Evolutionary conservation across 2,329 filamentous ascomycete species (phyloP).

Genomic region (Thielaviopsis populi): DNA sequence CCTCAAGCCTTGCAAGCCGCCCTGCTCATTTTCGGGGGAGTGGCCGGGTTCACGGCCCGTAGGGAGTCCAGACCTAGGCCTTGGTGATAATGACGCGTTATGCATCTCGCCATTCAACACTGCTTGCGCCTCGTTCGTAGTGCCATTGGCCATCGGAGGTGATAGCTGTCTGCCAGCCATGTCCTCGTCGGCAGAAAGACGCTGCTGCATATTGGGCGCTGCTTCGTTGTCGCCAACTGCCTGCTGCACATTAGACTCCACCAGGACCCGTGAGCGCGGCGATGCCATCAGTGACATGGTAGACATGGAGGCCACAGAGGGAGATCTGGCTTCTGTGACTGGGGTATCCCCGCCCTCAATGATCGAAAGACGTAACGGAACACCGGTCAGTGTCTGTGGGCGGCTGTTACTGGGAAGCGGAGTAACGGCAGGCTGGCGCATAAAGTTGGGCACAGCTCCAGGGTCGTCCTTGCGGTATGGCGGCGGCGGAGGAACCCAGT

Average conservation of each 20-base stretch:
- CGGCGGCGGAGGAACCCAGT: constrained; percentile 75
- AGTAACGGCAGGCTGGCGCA: constrained; percentile 34
- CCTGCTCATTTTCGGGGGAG: background rate
- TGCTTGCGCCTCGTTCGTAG: background rate
- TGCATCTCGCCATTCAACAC: background rate
- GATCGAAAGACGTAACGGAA: background rate
- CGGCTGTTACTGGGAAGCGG: constrained; percentile 22
- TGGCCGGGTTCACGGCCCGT: background rate
- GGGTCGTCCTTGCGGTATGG: constrained; percentile 57
- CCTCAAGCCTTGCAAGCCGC: background rate
- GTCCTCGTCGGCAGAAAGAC: background rate
- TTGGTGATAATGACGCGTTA: background rate
- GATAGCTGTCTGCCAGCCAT: background rate
- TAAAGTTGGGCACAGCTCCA: constrained; percentile 39
- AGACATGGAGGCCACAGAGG: background rate
- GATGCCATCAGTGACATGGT: constrained; percentile 3
- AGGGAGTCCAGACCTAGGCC: background rate
- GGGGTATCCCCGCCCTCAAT: background rate
- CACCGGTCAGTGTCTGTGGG: background rate
- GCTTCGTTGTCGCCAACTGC: background rate
- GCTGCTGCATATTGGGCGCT: background rate
- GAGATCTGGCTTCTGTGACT: background rate
- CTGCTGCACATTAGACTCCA: background rate
- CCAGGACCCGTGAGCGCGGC: background rate
- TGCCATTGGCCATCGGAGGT: background rate